Evolutionary conservation across 1,139 yeast genomes (phyloP), one percentile per base, ranked within the genome.

Genomic region (Debaryomyces sp.): DNA sequence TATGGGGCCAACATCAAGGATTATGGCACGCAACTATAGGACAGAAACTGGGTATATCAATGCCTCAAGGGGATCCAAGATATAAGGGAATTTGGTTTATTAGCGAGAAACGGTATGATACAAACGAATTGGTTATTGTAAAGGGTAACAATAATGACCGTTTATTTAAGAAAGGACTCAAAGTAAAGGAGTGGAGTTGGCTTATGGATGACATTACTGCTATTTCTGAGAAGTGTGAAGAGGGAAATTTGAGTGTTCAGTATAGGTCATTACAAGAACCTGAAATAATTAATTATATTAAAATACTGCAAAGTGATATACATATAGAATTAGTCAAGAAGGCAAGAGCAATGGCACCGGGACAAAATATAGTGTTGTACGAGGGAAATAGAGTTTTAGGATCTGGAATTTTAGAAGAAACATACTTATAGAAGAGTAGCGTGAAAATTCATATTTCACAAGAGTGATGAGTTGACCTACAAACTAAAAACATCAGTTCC

Each of bases 21-120:
- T 63, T 95, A 22, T 95, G 99, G 98, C 85, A 88, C 49, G 95
- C 91, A 13, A 94, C 99, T 0, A 84, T 94, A 24, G 99, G 99
- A 1, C 99, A 94, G 67, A 81, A 85, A 54, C 75, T 84, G 29
- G 87, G 96, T 0, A 67, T 90, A 2, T 77, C 89, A 3, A 80
- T 91, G 87, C 97, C 97, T 0, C 97, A 92, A 61, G 94, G 91
- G 0, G 82, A 85, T 57, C 95, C 94, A 0, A 62, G 67, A 7
- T 85, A 80, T 54, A 74, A 80, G 42, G 99, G 99, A 0, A 75
- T 81, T 1, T 94, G 99, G 99, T 89, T 84, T 64, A 91, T 92
- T 0, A 78, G 88, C 57, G 90, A 80, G 30, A 94, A 95, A 62
- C 68, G 81, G 38, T 61, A 68, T 6, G 80, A 70, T 2, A 74